Percentiles rank a stretch among this genome's conserved stretches.
Evolutionary conservation across 2,329 filamentous ascomycete genomes (phyloP).

Genomic region (Monosporascus sp.): DNA sequence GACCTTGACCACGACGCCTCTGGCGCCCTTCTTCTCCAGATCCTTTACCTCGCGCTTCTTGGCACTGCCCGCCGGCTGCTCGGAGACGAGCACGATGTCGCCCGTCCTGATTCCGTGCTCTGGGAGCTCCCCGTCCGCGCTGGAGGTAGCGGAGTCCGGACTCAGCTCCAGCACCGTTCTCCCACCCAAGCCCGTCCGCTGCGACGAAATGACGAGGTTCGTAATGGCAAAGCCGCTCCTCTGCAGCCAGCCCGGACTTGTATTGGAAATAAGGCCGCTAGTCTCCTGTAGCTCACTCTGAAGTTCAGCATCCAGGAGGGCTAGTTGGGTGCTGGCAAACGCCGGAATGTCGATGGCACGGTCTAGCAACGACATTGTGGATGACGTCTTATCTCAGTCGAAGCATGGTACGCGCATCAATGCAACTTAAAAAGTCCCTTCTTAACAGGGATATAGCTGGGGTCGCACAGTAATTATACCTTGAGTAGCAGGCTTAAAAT

Average conservation of each 20-base stretch:
- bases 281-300: constrained; percentile 68
- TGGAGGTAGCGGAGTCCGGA: constrained; percentile 61
- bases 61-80: constrained; percentile 67
- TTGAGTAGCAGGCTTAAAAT: too few species aligned
- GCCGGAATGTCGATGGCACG: constrained; percentile 55
- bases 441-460: too few species aligned
- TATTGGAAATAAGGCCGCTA: constrained; percentile 58
- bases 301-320: constrained; percentile 66
- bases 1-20: constrained; percentile 66
- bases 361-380: constrained; percentile 31
- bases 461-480: too few species aligned
- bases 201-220: constrained; percentile 68
- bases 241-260: constrained; percentile 64
- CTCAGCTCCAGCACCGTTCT: constrained; percentile 79
- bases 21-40: constrained; percentile 60
- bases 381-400: not conserved
- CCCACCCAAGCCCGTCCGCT: constrained; percentile 87
- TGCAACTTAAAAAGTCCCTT: too few species aligned
- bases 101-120: constrained; percentile 73
- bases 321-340: constrained; percentile 67
- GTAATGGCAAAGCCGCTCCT: constrained; percentile 74
- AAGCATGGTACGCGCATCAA: too few species aligned
- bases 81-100: constrained; percentile 71
- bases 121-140: constrained; percentile 48
- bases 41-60: constrained; percentile 70